These are phyloP conservation scores for Porcisia deanei DNA, from an alignment of 208 protist species.

Conservation along the genomic window DNA sequence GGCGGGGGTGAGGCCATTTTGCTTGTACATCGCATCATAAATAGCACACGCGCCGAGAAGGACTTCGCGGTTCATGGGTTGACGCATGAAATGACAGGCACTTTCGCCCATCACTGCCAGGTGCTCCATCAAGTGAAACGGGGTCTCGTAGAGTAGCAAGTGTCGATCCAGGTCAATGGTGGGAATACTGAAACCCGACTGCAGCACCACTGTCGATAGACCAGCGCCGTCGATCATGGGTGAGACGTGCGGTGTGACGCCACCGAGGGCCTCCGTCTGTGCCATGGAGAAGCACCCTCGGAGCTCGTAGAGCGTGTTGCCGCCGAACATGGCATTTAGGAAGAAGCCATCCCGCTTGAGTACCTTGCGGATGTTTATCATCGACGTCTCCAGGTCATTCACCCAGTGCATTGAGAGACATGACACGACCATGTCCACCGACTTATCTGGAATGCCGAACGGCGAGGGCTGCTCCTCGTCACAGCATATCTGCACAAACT, in stretches of 20 bases:
- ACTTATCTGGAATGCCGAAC: constrained; percentile 79
- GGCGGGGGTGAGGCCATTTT: constrained; percentile 82
- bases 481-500: constrained; percentile 90
- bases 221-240: constrained; percentile 89
- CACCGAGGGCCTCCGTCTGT: constrained; percentile 85
- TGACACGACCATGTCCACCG: constrained; percentile 90
- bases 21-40: constrained; percentile 89
- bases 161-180: constrained; percentile 93
- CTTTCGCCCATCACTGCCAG: constrained; percentile 88
- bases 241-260: constrained; percentile 87
- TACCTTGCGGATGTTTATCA: constrained; percentile 77
- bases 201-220: constrained; percentile 83
- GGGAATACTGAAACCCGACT: constrained; percentile 87
- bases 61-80: constrained; percentile 70
- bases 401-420: constrained; percentile 93
- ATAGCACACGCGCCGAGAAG: constrained; percentile 69
- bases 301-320: constrained; percentile 92
- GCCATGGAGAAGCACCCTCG: constrained; percentile 85
- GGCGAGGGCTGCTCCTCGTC: constrained; percentile 80
- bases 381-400: constrained; percentile 85
- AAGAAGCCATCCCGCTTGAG: constrained; percentile 91
- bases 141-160: constrained; percentile 84
- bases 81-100: constrained; percentile 72
- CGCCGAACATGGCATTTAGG: constrained; percentile 86
- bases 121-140: constrained; percentile 92